A percentile compares a stretch with the other conserved stretches of the same genome.
phyloP scores from a whole-genome alignment of 176 grass and related monocot genomes.

The Carex littledalei region DNA sequence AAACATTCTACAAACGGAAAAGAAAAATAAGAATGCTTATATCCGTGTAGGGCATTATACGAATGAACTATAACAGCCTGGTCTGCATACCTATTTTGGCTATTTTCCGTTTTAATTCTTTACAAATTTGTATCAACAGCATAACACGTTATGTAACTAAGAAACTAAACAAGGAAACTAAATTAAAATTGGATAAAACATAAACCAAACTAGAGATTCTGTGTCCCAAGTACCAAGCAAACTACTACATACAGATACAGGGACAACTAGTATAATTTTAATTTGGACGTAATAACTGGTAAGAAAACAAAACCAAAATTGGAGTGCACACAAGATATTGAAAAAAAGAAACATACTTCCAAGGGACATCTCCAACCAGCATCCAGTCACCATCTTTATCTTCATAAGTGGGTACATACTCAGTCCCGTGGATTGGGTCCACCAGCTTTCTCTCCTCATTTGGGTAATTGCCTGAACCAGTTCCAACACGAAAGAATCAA shows the following conservation, averaged over 20 bases:
- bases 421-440: constrained; percentile 73
- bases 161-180: background rate
- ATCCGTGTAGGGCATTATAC: background rate
- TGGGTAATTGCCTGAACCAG: constrained; percentile 56
- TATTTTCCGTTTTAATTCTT: background rate
- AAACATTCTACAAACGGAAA: constrained; percentile 51
- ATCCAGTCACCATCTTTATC: constrained; percentile 99
- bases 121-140: background rate
- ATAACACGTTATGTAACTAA: background rate
- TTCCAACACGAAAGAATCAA: background rate
- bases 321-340: background rate
- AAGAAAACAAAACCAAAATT: background rate
- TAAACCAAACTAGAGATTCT: constrained; percentile 11
- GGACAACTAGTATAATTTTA: background rate
- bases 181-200: background rate
- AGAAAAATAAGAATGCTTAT: background rate
- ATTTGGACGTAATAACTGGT: background rate
- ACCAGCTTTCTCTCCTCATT: constrained; percentile 85
- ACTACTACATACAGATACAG: background rate
- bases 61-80: background rate
- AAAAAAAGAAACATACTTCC: constrained; percentile 64
- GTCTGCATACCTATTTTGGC: background rate
- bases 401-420: constrained; percentile 97
- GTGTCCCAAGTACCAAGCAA: background rate
- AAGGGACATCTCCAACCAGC: constrained; percentile 96